Percentiles rank a stretch among this genome's conserved stretches.
phyloP scores from a whole-genome alignment of 2,329 filamentous ascomycete species.

The Pochonia chlamydosporia region DNA sequence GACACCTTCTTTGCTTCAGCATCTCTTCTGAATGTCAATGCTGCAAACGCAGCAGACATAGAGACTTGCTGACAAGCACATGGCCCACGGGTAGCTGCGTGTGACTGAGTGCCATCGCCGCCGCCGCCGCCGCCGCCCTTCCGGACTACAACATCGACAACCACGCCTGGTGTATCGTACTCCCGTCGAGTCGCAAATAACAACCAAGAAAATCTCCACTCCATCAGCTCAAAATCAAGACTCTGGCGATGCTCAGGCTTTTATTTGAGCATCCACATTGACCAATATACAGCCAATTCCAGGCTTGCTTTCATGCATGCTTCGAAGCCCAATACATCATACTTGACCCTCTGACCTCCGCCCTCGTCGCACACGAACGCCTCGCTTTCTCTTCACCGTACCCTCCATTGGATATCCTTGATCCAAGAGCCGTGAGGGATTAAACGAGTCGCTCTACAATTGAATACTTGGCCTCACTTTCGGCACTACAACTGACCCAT shows the following conservation, averaged over 20 bases:
- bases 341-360: constrained; percentile 10
- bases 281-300: constrained; percentile 3
- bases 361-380: constrained; percentile 18
- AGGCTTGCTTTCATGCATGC: constrained; percentile 6
- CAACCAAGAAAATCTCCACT: constrained; percentile 7
- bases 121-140: background rate
- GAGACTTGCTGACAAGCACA: constrained; percentile 13
- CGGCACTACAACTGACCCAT: constrained; percentile 18
- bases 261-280: constrained; percentile 1
- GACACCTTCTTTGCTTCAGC: constrained; percentile 2
- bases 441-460: constrained; percentile 24
- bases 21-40: background rate
- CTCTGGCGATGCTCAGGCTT: constrained; percentile 2
- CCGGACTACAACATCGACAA: background rate
- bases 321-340: constrained; percentile 8
- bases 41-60: background rate
- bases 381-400: constrained; percentile 13
- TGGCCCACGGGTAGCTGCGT: constrained; percentile 19
- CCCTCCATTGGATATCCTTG: constrained; percentile 19
- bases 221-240: background rate
- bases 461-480: background rate
- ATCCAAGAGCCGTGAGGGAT: constrained; percentile 11
- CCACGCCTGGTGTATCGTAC: background rate
- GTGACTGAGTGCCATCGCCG: background rate
- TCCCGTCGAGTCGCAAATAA: constrained; percentile 1